phyloP scores from a whole-genome alignment of 306 rosid species.

The Acmispon strigosus region DNA sequence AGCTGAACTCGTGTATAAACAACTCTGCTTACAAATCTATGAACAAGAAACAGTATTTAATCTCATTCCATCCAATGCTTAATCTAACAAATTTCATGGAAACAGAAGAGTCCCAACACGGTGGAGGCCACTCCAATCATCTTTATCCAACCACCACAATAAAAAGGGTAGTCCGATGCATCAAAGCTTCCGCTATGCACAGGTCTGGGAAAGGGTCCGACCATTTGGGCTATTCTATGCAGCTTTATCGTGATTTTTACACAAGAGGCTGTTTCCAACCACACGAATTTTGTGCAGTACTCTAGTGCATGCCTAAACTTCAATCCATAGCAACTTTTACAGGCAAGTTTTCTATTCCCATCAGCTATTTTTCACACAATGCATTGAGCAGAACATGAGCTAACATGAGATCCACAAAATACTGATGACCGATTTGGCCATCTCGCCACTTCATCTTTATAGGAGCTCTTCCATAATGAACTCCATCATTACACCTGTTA shows the following conservation, averaged over 20 bases:
- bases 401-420: slow-evolving; percentile 85
- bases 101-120: neutral
- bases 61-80: neutral
- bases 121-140: no score
- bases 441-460: slow-evolving; percentile 75
- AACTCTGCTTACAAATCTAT: slow-evolving; percentile 22
- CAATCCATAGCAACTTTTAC: neutral
- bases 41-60: slow-evolving; percentile 45
- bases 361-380: slow-evolving; percentile 39
- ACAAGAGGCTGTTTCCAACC: no score
- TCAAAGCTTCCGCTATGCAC: no score
- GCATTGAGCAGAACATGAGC: slow-evolving; percentile 80
- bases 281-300: no score
- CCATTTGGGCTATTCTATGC: no score
- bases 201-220: no score
- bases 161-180: no score
- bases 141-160: no score
- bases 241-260: no score
- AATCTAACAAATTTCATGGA: neutral
- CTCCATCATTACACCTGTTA: slow-evolving; percentile 81
- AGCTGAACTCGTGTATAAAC: slow-evolving; percentile 12
- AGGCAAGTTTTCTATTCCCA: neutral
- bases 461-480: slow-evolving; percentile 87
- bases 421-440: slow-evolving; percentile 81
- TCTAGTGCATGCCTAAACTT: neutral